phyloP scores from a whole-genome alignment of 2,329 filamentous ascomycete species.

The Fusarium drepaniforme region DNA sequence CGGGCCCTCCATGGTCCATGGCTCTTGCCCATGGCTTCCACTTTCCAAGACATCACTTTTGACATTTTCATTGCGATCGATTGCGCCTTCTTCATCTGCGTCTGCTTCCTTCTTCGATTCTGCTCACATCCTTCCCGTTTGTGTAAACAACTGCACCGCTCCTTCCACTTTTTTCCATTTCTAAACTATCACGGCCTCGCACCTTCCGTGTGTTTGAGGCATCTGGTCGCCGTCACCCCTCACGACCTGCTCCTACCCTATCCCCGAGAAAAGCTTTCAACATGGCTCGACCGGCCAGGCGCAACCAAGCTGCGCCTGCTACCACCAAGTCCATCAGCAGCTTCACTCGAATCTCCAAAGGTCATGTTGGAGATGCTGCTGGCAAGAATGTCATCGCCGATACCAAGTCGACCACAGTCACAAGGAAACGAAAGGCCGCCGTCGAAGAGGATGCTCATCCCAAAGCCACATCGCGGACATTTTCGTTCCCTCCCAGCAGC shows the following conservation, averaged over 20 bases:
- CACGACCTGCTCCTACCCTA: conserved; percentile 1
- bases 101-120: conserved; percentile 3
- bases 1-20: not conserved
- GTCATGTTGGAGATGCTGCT: conserved; percentile 42
- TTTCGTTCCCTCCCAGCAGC: conserved; percentile 51
- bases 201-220: conserved; percentile 2
- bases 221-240: not conserved
- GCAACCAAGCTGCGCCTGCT: conserved; percentile 36
- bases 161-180: not conserved
- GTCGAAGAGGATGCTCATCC: conserved; percentile 43
- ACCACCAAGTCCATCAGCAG: conserved; percentile 52
- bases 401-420: conserved; percentile 23
- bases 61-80: conserved; percentile 16
- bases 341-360: conserved; percentile 64
- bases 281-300: conserved; percentile 45
- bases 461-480: conserved; percentile 41
- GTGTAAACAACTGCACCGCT: not conserved
- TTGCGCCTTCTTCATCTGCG: conserved; percentile 13
- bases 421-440: conserved; percentile 55
- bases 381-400: conserved; percentile 51
- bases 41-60: conserved; percentile 25
- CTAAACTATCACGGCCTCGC: conserved; percentile 2
- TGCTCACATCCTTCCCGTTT: conserved; percentile 11
- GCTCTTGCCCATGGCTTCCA: conserved; percentile 3
- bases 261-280: conserved; percentile 4